Evolutionary conservation across 2,329 filamentous ascomycete species (phyloP).

Genomic region (Hysterium pulicare): DNA sequence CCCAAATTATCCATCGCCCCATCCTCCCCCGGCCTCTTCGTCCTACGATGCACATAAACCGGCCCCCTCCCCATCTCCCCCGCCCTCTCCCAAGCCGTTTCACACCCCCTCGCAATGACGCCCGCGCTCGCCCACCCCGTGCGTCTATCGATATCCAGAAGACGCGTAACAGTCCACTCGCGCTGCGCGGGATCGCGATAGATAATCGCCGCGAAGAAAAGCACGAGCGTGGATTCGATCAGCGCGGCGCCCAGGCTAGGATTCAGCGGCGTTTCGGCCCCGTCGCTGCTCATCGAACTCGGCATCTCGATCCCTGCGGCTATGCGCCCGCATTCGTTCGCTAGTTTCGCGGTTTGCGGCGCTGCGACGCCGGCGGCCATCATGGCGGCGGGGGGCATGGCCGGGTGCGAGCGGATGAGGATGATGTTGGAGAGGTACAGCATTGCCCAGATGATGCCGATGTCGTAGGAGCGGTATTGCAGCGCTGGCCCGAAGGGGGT

Average conservation of each 20-base stretch:
- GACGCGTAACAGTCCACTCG: conserved; percentile 69
- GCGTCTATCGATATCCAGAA: conserved; percentile 71
- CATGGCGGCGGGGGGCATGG: conserved; percentile 88
- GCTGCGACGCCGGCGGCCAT: conserved; percentile 78
- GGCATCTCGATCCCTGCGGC: conserved; percentile 62
- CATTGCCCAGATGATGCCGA: conserved; percentile 83
- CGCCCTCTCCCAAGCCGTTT: conserved; percentile 77
- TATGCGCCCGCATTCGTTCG: conserved; percentile 75
- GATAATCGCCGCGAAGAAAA: conserved; percentile 85
- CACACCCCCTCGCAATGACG: conserved; percentile 79
- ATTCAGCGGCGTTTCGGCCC: conserved; percentile 57
- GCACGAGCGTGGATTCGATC: conserved; percentile 74
- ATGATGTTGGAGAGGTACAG: conserved; percentile 83
- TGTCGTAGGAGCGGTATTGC: conserved; percentile 81
- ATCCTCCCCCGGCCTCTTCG: conserved; percentile 14
- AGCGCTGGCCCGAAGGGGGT: conserved; percentile 81
- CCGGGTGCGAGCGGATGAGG: conserved; percentile 76
- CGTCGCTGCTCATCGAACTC: conserved; percentile 27
- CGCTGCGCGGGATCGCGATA: conserved; percentile 70
- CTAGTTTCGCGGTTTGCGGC: conserved; percentile 65
- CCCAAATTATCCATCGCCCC: too few species aligned
- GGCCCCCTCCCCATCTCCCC: conserved; percentile 72
- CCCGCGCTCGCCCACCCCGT: conserved; percentile 85
- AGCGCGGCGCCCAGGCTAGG: conserved; percentile 76
- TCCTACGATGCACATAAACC: conserved; percentile 52